Base-by-base conservation (phyloP, 257 asterid species). In the Handroanthus guayacan region DNA sequence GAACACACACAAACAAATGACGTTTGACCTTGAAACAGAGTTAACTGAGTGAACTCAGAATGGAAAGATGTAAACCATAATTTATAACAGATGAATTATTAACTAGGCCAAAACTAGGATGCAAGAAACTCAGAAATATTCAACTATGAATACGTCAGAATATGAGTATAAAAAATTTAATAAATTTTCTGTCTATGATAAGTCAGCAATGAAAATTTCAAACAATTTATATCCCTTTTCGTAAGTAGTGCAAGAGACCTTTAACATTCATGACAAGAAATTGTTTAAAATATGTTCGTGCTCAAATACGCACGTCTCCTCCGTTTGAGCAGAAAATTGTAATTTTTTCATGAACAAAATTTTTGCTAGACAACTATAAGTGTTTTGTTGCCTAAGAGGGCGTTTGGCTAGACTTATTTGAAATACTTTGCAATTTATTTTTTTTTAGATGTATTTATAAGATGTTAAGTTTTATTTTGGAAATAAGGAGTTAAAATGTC, bases 101-200 rank as follows among this genome's bases (percentile, higher is more conserved):
- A 37, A 37, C 20, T 17, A 17, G 38, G 9, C 10, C 17, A 17
- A 34, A 45, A 1, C 52, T 2, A 7, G 52, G 52, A 47, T 43
- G 63, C 43, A 51, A 34, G 44, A 39, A 64, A 5, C 12, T n/a
- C n/a, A 47, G 14, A 18, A 56, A 68, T 9, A 41, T 45, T 45
- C 63, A 67, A 58, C 75, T 48, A 10, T 60, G 20, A 6, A 66
- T 37, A 37, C 41, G 39, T 75, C 67, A 67, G 18, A 48, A 44
- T 18, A 55, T 37, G 17, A 41, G 37, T 50, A 14, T 41, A 3
- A 25, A 31, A 14, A 25, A 25, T 25, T 25, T 25, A 25, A 25
- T 0, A 25, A 25, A 25, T 25, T 25, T 25, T 25, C 31, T 25
- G 31, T 25, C 31, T 1, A 25, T 25, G 51, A 31, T 25, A 62